Evolutionary conservation across 2,329 filamentous ascomycete species (phyloP).

Genomic region (Fusarium sp.): DNA sequence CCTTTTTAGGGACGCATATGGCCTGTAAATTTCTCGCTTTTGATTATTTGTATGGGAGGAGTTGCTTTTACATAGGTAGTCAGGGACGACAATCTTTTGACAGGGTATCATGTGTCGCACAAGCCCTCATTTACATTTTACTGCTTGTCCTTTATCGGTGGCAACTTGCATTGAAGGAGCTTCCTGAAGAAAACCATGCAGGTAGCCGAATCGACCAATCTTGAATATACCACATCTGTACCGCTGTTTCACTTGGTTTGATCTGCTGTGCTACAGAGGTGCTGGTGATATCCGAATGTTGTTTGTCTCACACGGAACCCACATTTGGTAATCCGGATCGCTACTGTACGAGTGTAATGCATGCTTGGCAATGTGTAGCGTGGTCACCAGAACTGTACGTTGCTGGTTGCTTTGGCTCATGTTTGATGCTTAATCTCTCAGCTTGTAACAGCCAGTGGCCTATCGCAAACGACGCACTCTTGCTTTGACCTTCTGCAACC

Average conservation of each 20-base stretch:
- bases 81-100: slow-evolving; percentile 3
- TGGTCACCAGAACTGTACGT: slow-evolving; percentile 24
- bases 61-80: slow-evolving; percentile 16
- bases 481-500: background rate
- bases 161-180: slow-evolving; percentile 1
- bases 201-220: slow-evolving; percentile 29
- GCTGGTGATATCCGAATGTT: slow-evolving; percentile 10
- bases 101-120: background rate
- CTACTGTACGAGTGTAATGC: background rate
- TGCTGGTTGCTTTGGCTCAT: slow-evolving; percentile 3
- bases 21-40: background rate
- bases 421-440: slow-evolving; percentile 4
- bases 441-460: slow-evolving; percentile 16
- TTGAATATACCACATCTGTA: slow-evolving; percentile 12
- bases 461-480: slow-evolving; percentile 7
- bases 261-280: background rate
- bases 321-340: slow-evolving; percentile 23
- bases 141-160: background rate
- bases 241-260: slow-evolving; percentile 20
- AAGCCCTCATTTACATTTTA: background rate
- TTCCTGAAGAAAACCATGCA: slow-evolving; percentile 13
- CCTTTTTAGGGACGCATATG: slow-evolving; percentile 15
- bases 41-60: slow-evolving; percentile 7
- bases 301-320: slow-evolving; percentile 19
- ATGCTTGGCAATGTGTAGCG: slow-evolving; percentile 33